Conservation (phyloP, 345 rosid species). For the Euphorbia peplus region DNA sequence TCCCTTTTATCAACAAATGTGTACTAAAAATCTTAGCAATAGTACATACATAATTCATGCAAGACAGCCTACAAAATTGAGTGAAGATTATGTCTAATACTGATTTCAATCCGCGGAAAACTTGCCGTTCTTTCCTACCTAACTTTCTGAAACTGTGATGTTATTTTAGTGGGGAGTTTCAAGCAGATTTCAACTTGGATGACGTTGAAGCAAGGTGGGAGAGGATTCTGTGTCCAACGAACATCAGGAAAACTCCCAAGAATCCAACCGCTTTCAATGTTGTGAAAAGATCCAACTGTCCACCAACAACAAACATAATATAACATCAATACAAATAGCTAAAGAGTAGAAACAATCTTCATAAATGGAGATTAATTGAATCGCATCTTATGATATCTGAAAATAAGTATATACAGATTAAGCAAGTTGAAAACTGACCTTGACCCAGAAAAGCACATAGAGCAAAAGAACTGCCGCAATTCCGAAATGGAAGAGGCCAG, state of each 20-base stretch:
- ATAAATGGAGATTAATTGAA: not conserved
- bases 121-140: not conserved
- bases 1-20: not conserved
- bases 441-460: constrained; percentile 88
- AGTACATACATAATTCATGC: not conserved
- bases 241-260: constrained; percentile 74
- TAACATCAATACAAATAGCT: not conserved
- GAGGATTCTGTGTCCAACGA: constrained; percentile 82
- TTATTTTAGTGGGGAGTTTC: constrained; percentile 6
- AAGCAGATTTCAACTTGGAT: constrained; percentile 72
- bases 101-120: not conserved
- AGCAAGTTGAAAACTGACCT: constrained; percentile 43
- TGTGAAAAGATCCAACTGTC: constrained; percentile 90
- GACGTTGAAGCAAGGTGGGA: constrained; percentile 77
- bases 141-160: not conserved
- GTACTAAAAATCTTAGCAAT: not conserved
- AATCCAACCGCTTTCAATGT: constrained; percentile 74
- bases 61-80: constrained; percentile 19
- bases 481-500: constrained; percentile 77
- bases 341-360: too few species aligned
- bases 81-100: constrained; percentile 3
- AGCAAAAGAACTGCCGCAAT: constrained; percentile 82
- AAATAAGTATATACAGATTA: too few species aligned
- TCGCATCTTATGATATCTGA: not conserved
- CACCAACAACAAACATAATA: not conserved